phyloP scores from a whole-genome alignment of 2,329 filamentous ascomycete species.

The Cladobotryum protrusum region DNA sequence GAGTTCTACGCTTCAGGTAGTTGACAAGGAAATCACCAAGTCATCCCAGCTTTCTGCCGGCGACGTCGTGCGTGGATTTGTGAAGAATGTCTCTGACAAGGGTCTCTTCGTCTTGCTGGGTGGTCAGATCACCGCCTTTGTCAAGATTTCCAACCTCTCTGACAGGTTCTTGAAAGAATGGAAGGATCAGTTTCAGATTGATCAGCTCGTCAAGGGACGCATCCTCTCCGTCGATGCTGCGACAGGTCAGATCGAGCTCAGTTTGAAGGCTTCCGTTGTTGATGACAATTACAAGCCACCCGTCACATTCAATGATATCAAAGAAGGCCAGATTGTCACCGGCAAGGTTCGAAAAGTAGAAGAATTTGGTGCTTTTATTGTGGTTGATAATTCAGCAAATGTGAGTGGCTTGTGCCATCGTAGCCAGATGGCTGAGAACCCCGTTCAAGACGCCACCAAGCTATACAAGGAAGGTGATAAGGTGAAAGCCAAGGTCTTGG shows the following conservation, averaged over 20 bases:
- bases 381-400: slow-evolving; percentile 79
- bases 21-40: slow-evolving; percentile 71
- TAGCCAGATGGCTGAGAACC: slow-evolving; percentile 81
- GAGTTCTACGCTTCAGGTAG: slow-evolving; percentile 74
- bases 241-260: slow-evolving; percentile 73
- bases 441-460: slow-evolving; percentile 77
- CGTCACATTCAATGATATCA: slow-evolving; percentile 69
- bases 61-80: slow-evolving; percentile 80
- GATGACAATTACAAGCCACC: slow-evolving; percentile 72
- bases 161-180: slow-evolving; percentile 92
- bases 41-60: slow-evolving; percentile 67
- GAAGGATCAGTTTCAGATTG: slow-evolving; percentile 81
- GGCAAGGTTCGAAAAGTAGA: slow-evolving; percentile 91
- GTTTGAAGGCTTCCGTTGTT: slow-evolving; percentile 76
- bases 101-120: slow-evolving; percentile 83
- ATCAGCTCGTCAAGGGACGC: slow-evolving; percentile 86
- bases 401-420: slow-evolving; percentile 91
- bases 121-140: slow-evolving; percentile 72
- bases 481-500: slow-evolving; percentile 88
- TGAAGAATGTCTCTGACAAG: slow-evolving; percentile 84
- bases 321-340: slow-evolving; percentile 73
- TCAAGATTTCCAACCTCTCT: slow-evolving; percentile 81
- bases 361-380: slow-evolving; percentile 90
- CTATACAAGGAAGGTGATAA: slow-evolving; percentile 83
- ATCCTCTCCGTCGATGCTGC: slow-evolving; percentile 65